A percentile compares a stretch with the other conserved stretches of the same genome.
Conservation (phyloP, 2,329 filamentous ascomycete species). For the Xylariales sp. region DNA sequence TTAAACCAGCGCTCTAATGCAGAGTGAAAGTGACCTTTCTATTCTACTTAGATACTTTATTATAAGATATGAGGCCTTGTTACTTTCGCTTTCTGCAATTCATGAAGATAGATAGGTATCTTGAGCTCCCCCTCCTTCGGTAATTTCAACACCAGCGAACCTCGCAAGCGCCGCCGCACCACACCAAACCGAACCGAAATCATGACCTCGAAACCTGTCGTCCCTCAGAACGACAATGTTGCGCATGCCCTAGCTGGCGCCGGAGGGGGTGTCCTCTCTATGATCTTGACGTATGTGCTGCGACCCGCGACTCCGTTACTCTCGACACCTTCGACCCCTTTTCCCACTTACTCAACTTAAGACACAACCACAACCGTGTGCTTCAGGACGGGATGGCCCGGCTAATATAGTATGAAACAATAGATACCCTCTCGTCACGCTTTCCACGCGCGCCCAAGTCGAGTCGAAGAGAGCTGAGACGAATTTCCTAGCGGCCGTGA, state of each 20-base stretch:
- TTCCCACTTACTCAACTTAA: neutral
- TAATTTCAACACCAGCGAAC: neutral
- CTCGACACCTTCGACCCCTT: neutral
- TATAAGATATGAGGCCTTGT: conserved; percentile 23
- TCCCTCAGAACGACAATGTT: conserved; percentile 94
- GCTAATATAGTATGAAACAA: conserved; percentile 10
- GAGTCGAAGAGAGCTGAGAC: conserved; percentile 94
- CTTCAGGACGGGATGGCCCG: neutral
- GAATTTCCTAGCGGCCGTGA: conserved; percentile 83
- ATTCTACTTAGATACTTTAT: neutral
- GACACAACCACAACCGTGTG: neutral
- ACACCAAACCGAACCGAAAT: conserved; percentile 21
- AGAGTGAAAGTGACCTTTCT: neutral
- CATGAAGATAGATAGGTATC: conserved; percentile 18
- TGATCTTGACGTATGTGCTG: conserved; percentile 82
- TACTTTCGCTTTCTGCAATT: neutral
- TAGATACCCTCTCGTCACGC: conserved; percentile 95
- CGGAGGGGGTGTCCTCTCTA: conserved; percentile 93
- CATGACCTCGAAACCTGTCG: conserved; percentile 64
- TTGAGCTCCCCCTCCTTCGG: conserved; percentile 4
- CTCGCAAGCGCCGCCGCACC: conserved; percentile 4
- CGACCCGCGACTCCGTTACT: neutral
- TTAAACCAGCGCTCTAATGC: conserved; percentile 17
- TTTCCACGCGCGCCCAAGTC: conserved; percentile 97
- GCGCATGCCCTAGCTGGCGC: conserved; percentile 93